Base-by-base conservation (phyloP, 2,329 filamentous ascomycete species). In the Lomentospora prolificans region DNA sequence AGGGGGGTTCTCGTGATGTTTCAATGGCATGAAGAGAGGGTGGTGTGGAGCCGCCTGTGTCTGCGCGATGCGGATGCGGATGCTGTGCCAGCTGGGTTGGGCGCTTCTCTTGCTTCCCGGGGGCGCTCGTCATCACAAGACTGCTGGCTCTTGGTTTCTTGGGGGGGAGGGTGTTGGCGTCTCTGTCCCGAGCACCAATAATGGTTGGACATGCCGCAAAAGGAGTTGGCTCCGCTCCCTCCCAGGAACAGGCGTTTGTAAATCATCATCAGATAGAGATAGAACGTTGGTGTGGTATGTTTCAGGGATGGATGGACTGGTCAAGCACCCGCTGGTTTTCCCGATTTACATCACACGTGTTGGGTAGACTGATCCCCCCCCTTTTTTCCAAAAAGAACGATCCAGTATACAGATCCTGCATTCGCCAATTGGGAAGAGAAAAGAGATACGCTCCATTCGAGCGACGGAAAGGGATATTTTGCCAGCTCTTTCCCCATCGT, bases 1-100 rank as follows among this genome's bases (percentile, higher is more conserved):
- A 10, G 44, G 12, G 22, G 17, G 44, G 44, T 48, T 48, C 44
- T 48, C 44, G 44, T 48, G 44, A 48, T 48, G 44, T 48, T 48
- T 48, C 44, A 48, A 48, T 19, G 44, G 44, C 44, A 25, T 12
- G n/a, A 8, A 46, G 4, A 7, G 12, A 19, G 4, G 44, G 19
- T 48, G 44, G 44, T 27, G 44, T 48, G 44, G 44, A 19, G 22
- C 10, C 30, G 30, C 30, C 7, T 33, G 12, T 12, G 30, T 33
- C n/a, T n/a, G n/a, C n/a, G n/a, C n/a, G n/a, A n/a, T n/a, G n/a
- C n/a, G n/a, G n/a, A n/a, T n/a, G n/a, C n/a, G n/a, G n/a, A 17
- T 19, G 9, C 36, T 41, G 36, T 8, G 36, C 36, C 4, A 41
- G 5, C 36, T 39, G 2, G 17, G 8, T 4, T 39, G 33, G 33